phyloP scores from a whole-genome alignment of 2,329 filamentous ascomycete genomes.

The Talaromyces albobiverticillius region DNA sequence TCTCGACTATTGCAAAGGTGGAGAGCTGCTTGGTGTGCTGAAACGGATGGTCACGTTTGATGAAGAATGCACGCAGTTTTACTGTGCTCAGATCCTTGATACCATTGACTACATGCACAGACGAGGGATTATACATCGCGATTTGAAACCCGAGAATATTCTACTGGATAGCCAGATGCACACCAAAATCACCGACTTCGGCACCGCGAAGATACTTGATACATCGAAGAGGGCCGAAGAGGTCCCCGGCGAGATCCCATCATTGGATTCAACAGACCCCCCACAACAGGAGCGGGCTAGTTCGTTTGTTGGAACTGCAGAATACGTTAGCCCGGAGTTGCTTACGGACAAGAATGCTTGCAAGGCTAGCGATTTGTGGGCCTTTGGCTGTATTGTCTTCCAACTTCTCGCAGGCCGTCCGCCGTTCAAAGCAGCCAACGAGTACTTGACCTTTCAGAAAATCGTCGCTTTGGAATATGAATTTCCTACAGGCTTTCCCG shows the following conservation, averaged over 20 bases:
- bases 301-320: constrained; percentile 95
- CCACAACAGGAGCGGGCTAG: constrained; percentile 72
- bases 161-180: constrained; percentile 94
- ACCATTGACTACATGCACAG: constrained; percentile 98
- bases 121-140: constrained; percentile 90
- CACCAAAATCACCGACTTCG: constrained; percentile 98
- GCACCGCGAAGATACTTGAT: constrained; percentile 89
- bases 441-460: constrained; percentile 97
- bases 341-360: constrained; percentile 94
- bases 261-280: constrained; percentile 52
- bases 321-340: constrained; percentile 97
- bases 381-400: constrained; percentile 96
- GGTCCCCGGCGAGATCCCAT: constrained; percentile 44
- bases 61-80: constrained; percentile 89
- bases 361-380: constrained; percentile 97
- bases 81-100: constrained; percentile 92
- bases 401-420: constrained; percentile 93
- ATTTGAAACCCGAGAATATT: constrained; percentile 96
- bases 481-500: constrained; percentile 84
- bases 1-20: constrained; percentile 85
- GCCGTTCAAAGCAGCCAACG: constrained; percentile 92
- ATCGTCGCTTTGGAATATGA: constrained; percentile 93
- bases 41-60: constrained; percentile 96
- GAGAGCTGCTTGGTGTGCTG: constrained; percentile 85
- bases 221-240: constrained; percentile 45